Evolutionary conservation across 139 green algal species (phyloP).

Genomic region (Dunaliella primolecta): DNA sequence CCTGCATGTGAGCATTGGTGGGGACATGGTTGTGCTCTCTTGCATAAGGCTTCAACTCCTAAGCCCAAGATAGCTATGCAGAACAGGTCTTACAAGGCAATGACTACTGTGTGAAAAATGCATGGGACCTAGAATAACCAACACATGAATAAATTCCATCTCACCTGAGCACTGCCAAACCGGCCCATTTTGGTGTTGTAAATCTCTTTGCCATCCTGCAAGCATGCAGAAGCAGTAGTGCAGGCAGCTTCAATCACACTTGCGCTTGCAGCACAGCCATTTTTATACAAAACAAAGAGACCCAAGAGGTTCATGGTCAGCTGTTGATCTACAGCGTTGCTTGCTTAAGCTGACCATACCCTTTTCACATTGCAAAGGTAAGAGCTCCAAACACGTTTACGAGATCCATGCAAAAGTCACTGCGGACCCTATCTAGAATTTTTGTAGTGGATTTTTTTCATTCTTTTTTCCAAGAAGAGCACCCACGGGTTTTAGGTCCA

Average conservation of each 20-base stretch:
- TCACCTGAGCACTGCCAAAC: conserved; percentile 38
- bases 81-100: no score
- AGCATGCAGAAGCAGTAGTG: neutral
- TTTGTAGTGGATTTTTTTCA: no score
- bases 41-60: no score
- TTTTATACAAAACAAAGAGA: neutral
- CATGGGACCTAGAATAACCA: no score
- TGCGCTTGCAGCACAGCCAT: neutral
- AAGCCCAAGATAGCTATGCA: no score
- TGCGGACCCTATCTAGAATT: no score
- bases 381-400: neutral
- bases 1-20: no score
- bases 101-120: no score
- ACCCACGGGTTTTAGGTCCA: neutral
- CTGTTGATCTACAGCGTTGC: neutral
- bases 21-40: no score
- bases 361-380: neutral
- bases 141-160: no score
- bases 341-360: neutral
- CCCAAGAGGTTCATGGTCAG: neutral
- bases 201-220: conserved; percentile 20
- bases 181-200: conserved; percentile 43
- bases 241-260: neutral
- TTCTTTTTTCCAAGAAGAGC: no score
- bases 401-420: no score